These are phyloP conservation scores for Rhexocercosporidium sp. DNA, from an alignment of 2,329 filamentous ascomycete species.

Conservation along the genomic window DNA sequence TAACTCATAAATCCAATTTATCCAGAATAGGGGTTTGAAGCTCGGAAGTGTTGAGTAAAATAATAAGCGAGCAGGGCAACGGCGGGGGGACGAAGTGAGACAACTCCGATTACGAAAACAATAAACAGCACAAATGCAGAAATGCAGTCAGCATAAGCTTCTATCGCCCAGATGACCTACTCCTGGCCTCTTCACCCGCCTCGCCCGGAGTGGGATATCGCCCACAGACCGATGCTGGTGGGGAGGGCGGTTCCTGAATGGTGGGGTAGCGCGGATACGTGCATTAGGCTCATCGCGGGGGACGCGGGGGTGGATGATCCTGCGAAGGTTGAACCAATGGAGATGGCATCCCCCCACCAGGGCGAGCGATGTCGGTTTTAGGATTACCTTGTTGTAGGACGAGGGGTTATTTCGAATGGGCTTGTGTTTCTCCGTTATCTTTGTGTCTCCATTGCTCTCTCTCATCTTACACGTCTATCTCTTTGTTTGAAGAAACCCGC, in stretches of 20 bases:
- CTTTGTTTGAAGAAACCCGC: not conserved
- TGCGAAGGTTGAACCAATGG: conserved; percentile 7
- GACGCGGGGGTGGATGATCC: conserved; percentile 24
- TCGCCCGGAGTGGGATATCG: not conserved
- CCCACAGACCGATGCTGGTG: not conserved
- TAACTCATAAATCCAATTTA: too few species aligned
- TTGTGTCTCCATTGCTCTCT: not conserved
- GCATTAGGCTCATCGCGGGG: conserved; percentile 16
- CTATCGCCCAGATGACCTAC: not conserved
- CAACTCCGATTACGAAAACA: conserved; percentile 4
- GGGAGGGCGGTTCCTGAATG: conserved; percentile 24
- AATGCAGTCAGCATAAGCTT: not conserved
- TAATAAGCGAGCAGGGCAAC: not conserved
- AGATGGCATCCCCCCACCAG: conserved; percentile 15
- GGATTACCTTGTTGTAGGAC: not conserved
- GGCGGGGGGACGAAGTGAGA: not conserved
- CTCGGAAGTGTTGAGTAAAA: too few species aligned
- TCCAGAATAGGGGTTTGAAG: too few species aligned
- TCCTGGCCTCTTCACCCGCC: too few species aligned
- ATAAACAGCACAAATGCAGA: conserved; percentile 4
- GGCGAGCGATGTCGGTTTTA: conserved; percentile 13
- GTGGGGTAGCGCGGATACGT: conserved; percentile 23
- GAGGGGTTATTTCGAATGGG: not conserved
- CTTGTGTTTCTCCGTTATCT: not conserved
- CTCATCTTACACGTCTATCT: not conserved